These are phyloP conservation scores for Setomelanomma holmii DNA, from an alignment of 2,329 filamentous ascomycete species.

Conservation along the genomic window DNA sequence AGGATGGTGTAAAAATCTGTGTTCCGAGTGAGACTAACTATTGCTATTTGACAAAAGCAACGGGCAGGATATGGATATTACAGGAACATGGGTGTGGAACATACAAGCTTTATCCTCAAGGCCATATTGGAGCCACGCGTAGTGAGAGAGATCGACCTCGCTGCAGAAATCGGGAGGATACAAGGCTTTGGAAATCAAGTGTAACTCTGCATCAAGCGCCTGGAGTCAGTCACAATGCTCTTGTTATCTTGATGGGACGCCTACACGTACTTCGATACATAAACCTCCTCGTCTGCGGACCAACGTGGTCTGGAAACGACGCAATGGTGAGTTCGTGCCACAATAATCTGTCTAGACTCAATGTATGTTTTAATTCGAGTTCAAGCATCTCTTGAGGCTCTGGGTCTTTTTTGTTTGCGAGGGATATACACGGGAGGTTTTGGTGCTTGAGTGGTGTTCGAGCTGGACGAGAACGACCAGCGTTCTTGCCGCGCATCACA, in stretches of 20 bases:
- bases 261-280: conserved; percentile 7
- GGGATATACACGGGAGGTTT: no score
- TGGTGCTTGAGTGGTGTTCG: neutral
- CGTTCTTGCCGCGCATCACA: conserved; percentile 16
- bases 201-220: conserved; percentile 5
- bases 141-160: conserved; percentile 9
- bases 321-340: conserved; percentile 12
- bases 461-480: conserved; percentile 5
- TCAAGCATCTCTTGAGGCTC: neutral
- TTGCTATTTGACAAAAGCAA: no score
- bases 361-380: neutral
- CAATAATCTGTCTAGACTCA: conserved; percentile 4
- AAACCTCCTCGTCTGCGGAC: conserved; percentile 1
- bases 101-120: conserved; percentile 14
- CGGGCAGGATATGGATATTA: no score
- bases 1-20: conserved; percentile 7
- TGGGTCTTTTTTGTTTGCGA: neutral
- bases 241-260: neutral
- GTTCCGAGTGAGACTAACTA: no score
- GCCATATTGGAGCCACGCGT: conserved; percentile 14
- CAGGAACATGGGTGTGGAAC: neutral
- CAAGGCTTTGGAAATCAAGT: conserved; percentile 4
- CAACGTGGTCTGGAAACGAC: conserved; percentile 3
- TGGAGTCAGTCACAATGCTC: no score
- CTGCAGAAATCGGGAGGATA: conserved; percentile 16